Conservation (phyloP, 805 yeast genomes). For the Sugiyamaella chiloensis region DNA sequence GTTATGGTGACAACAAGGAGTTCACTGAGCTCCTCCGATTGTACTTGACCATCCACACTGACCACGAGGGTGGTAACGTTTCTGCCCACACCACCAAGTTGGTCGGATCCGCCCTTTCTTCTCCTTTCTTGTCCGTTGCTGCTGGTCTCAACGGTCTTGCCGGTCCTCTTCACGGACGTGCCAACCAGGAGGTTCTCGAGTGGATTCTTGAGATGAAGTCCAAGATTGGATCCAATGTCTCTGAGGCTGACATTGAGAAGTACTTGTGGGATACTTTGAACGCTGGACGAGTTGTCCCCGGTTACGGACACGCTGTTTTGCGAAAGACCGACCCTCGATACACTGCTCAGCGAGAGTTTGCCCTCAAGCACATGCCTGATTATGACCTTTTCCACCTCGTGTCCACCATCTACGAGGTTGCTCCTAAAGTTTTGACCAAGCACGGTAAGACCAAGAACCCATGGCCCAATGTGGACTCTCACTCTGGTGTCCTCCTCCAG, state of each 20-base stretch:
- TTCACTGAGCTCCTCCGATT: constrained; percentile 77
- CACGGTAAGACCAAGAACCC: constrained; percentile 92
- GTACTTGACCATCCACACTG: constrained; percentile 78
- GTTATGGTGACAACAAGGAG: constrained; percentile 59
- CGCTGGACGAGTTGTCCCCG: constrained; percentile 83
- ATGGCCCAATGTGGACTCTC: constrained; percentile 90
- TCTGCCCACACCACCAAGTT: constrained; percentile 84
- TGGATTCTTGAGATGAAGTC: constrained; percentile 70
- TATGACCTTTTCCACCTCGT: constrained; percentile 77
- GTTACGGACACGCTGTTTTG: constrained; percentile 85
- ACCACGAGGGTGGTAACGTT: constrained; percentile 89
- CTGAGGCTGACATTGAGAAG: constrained; percentile 66
- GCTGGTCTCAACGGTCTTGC: constrained; percentile 85
- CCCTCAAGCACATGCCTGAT: constrained; percentile 57
- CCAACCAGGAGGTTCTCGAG: constrained; percentile 82
- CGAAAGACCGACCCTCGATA: constrained; percentile 89
- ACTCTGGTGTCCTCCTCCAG: constrained; percentile 80
- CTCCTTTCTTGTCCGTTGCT: constrained; percentile 73
- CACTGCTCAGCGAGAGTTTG: constrained; percentile 82
- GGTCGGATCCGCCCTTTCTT: constrained; percentile 78
- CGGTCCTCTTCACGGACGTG: constrained; percentile 86
- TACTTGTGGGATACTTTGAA: constrained; percentile 77
- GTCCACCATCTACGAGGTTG: constrained; percentile 73
- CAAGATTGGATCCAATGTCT: constrained; percentile 66
- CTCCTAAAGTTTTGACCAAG: constrained; percentile 74